Evolutionary conservation across 1,139 yeast species (phyloP).

Genomic region (Casaregolazyma lundiana): DNA sequence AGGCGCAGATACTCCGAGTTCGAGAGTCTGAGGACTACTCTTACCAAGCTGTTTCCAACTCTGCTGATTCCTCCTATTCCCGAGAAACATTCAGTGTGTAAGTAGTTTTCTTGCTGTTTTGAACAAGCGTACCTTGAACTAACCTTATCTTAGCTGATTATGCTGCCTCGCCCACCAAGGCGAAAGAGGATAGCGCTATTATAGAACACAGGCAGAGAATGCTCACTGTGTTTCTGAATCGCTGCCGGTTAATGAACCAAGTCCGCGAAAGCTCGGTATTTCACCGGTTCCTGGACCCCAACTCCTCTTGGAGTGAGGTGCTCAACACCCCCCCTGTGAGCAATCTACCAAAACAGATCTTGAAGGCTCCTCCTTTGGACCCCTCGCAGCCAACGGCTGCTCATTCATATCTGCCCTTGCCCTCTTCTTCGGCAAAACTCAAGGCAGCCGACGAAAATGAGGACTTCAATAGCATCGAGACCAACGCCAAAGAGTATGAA

Average conservation of each 20-base stretch:
- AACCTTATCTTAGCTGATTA: slow-evolving; percentile 32
- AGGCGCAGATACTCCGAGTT: slow-evolving; percentile 89
- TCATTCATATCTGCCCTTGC: slow-evolving; percentile 62
- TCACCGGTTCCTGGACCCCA: slow-evolving; percentile 77
- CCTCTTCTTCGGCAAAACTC: slow-evolving; percentile 42
- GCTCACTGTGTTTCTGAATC: slow-evolving; percentile 69
- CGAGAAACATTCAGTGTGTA: slow-evolving; percentile 67
- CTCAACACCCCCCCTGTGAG: slow-evolving; percentile 55
- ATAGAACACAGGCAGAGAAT: slow-evolving; percentile 69
- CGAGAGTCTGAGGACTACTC: slow-evolving; percentile 68
- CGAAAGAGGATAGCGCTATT: slow-evolving; percentile 47
- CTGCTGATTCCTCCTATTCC: slow-evolving; percentile 90
- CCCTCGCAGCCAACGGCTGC: slow-evolving; percentile 51
- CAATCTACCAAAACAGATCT: slow-evolving; percentile 48
- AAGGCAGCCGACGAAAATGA: slow-evolving; percentile 31
- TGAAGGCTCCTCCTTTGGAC: slow-evolving; percentile 51
- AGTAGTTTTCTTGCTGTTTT: slow-evolving; percentile 5
- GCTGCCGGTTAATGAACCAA: slow-evolving; percentile 58
- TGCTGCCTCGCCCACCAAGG: slow-evolving; percentile 52
- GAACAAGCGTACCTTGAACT: background rate
- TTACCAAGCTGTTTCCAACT: slow-evolving; percentile 74
- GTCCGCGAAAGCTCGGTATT: slow-evolving; percentile 61
- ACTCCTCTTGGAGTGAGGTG: slow-evolving; percentile 67
- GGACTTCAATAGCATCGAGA: slow-evolving; percentile 42
- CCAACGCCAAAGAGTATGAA: slow-evolving; percentile 53